Base-by-base conservation (phyloP, 352 stramenopile genomes). In the Aphanomyces astaci region DNA sequence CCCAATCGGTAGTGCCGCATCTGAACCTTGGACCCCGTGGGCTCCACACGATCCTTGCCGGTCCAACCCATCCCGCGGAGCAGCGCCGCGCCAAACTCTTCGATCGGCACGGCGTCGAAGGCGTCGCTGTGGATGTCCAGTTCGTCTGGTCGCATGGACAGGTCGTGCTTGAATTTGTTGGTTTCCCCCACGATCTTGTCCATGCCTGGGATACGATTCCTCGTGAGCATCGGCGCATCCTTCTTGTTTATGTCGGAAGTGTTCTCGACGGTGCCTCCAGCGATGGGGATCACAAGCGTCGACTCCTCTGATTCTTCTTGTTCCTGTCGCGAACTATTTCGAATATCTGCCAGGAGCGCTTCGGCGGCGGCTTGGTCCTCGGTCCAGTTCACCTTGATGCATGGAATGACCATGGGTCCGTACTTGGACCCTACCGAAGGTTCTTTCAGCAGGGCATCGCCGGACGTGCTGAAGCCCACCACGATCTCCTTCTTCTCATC, bases 21-120 rank as follows among this genome's bases (percentile, higher is more conserved):
- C 74, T 97, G 75, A 22, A 81, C 70, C 56, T 68, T 78, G 63
- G 51, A 71, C 22, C 45, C 53, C 19, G 56, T 82, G 10, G 78
- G 73, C 3, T 75, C 76, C 1, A 66, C 72, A 22, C 69, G 70
- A 22, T 79, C 54, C 31, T 78, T 76, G 39, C 95, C 96, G 9
- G 73, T 96, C 97, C 97, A 99, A 59, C 97, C 97, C 97, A 99
- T 99, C 13, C 97, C 97, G 17, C 96, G 81, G 9, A 99, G 78
- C 74, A 99, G 77, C 24, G 96, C 97, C 3, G 86, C 88, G 17
- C 97, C 97, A 80, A 99, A 99, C 57, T 98, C 93, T 48, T 91
- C 79, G 54, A 99, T 91, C 0, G 92, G 89, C 32, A 98, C 82
- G 5, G 66, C 57, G n/a, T 86, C 73, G 72, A 98, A 98, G 31